Percentiles rank a stretch among this genome's conserved stretches.
Evolutionary conservation across 2,329 filamentous ascomycete genomes (phyloP).

Genomic region (Phialophora chinensis): DNA sequence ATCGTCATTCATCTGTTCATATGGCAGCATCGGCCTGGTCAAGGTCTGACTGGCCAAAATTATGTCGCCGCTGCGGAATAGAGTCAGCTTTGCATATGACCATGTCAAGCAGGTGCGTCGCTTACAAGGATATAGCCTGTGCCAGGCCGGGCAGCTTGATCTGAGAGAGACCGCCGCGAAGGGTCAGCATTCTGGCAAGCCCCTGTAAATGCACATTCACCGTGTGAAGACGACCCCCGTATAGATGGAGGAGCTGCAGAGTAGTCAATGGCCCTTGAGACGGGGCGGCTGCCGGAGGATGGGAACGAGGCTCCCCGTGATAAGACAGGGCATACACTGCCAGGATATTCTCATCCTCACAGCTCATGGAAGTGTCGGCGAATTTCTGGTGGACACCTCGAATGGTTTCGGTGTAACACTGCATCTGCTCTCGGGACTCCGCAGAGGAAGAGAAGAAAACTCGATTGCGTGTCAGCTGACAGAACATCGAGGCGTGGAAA

Average conservation of each 20-base stretch:
- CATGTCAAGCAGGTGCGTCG: neutral
- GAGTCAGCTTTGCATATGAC: conserved; percentile 9
- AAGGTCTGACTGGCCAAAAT: conserved; percentile 41
- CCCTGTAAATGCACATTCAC: conserved; percentile 45
- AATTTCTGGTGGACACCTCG: conserved; percentile 46
- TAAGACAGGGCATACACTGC: conserved; percentile 47
- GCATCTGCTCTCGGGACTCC: conserved; percentile 29
- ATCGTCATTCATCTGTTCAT: conserved; percentile 38
- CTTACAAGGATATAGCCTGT: conserved; percentile 45
- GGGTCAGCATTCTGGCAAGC: conserved; percentile 45
- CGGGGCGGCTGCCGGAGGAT: conserved; percentile 38
- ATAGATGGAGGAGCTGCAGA: conserved; percentile 48
- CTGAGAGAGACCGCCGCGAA: conserved; percentile 47
- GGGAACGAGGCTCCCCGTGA: conserved; percentile 41
- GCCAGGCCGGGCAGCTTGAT: conserved; percentile 47
- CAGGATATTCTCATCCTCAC: conserved; percentile 46
- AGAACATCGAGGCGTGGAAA: conserved; percentile 36
- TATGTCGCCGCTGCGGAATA: conserved; percentile 34
- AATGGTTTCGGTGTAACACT: conserved; percentile 44
- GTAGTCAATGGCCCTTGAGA: conserved; percentile 46
- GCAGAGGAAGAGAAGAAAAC: conserved; percentile 20
- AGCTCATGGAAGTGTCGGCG: conserved; percentile 42
- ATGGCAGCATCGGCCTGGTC: conserved; percentile 38
- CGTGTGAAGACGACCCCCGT: conserved; percentile 45
- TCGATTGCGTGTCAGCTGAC: conserved; percentile 32